Evolutionary conservation across 139 green algal species (phyloP).

Genomic region (Chlamydomonas sphaeroides): DNA sequence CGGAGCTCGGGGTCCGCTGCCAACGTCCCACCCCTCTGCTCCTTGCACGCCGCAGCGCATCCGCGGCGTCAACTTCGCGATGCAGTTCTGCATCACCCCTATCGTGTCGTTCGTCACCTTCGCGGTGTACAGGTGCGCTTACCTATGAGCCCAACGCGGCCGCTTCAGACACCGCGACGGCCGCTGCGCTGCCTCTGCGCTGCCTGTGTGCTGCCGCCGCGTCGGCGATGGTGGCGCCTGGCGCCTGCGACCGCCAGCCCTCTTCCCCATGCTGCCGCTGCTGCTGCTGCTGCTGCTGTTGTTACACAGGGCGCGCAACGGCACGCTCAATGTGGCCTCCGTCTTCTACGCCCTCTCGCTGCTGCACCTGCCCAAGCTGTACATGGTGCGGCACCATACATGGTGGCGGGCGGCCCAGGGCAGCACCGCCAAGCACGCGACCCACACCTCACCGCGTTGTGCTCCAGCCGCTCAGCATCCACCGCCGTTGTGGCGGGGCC

Average conservation of each 20-base stretch:
- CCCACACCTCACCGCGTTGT: background rate
- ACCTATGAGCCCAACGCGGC: background rate
- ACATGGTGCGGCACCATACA: no score
- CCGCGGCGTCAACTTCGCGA: conserved; percentile 70
- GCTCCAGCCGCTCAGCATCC: background rate
- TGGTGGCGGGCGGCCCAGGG: background rate
- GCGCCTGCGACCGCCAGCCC: no score
- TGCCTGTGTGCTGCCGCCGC: no score
- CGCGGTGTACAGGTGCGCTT: conserved; percentile 53
- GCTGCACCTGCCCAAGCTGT: conserved; percentile 74
- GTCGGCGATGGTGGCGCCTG: no score
- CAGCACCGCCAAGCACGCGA: background rate
- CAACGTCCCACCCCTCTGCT: no score
- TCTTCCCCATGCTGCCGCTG: no score
- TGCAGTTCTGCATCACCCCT: conserved; percentile 77
- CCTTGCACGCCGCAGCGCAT: no score
- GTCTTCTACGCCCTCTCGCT: conserved; percentile 80
- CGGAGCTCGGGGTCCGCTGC: no score
- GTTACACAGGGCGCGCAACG: conserved; percentile 31
- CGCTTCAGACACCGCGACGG: no score
- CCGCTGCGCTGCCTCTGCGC: no score
- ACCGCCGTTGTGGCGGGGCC: background rate
- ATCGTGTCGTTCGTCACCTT: conserved; percentile 81
- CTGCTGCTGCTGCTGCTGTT: no score
- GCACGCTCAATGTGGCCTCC: conserved; percentile 62